Percentiles rank a stretch among this genome's conserved stretches.
These are phyloP conservation scores for Candida gigantensis DNA, from an alignment of 1,139 yeast genomes.

Conservation along the genomic window DNA sequence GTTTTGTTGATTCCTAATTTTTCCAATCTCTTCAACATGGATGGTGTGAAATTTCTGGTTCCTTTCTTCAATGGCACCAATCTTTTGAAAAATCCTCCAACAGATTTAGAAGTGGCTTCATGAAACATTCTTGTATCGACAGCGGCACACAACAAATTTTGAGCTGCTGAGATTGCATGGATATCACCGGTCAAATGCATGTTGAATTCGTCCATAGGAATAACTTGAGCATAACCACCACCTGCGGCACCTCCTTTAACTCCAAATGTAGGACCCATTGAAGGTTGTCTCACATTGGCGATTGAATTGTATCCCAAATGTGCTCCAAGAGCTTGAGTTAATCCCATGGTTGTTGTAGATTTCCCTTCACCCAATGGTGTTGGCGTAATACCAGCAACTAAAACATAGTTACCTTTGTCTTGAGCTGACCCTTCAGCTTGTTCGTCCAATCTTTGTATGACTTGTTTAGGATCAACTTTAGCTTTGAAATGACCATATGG, in stretches of 20 bases:
- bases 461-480: constrained; percentile 59
- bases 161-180: constrained; percentile 80
- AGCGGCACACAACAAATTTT: constrained; percentile 78
- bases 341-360: constrained; percentile 77
- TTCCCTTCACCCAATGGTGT: constrained; percentile 85
- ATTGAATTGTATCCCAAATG: constrained; percentile 67
- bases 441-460: constrained; percentile 58
- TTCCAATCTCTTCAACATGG: constrained; percentile 63
- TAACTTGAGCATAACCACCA: constrained; percentile 83
- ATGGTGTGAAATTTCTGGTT: constrained; percentile 59
- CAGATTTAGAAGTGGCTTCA: constrained; percentile 67
- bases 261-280: constrained; percentile 89
- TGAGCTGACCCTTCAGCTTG: constrained; percentile 48
- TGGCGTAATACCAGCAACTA: constrained; percentile 82
- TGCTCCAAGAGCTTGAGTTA: constrained; percentile 79
- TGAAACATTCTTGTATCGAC: constrained; percentile 85
- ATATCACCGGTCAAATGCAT: constrained; percentile 86
- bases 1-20: constrained; percentile 66
- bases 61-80: constrained; percentile 74
- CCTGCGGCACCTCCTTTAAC: constrained; percentile 92
- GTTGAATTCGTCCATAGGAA: constrained; percentile 87
- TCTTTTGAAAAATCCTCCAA: constrained; percentile 64
- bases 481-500: constrained; percentile 76
- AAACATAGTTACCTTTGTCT: constrained; percentile 60
- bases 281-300: constrained; percentile 83